Evolutionary conservation across 306 rosid species (phyloP).

Genomic region (Ormosia emarginata): DNA sequence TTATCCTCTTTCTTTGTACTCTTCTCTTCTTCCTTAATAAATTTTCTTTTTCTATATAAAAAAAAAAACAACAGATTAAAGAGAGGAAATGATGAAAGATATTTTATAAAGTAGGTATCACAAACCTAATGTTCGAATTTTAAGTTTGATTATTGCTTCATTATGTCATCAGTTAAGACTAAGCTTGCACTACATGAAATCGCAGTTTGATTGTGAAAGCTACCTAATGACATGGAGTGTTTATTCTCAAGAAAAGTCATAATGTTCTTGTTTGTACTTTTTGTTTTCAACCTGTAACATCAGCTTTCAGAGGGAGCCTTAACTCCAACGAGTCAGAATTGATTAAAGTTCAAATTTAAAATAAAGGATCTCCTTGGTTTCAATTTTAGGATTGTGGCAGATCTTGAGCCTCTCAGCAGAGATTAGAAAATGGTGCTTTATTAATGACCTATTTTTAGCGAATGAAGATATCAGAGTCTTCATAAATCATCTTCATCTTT

Average conservation of each 20-base stretch:
- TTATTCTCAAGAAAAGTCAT: not conserved
- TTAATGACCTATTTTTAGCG: not conserved
- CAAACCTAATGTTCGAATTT: not conserved
- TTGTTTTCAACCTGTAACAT: not conserved
- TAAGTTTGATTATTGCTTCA: not conserved
- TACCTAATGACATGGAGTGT: not conserved
- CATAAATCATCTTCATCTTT: not conserved
- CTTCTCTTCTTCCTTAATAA: not conserved
- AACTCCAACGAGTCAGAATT: not conserved
- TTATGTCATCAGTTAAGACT: not conserved
- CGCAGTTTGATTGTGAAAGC: not conserved
- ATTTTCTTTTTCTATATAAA: too few relatives aligned
- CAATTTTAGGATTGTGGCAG: not conserved
- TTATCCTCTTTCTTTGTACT: not conserved
- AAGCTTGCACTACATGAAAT: not conserved
- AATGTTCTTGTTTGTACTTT: not conserved
- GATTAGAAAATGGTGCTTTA: not conserved
- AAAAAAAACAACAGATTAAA: not conserved
- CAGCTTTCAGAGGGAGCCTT: not conserved
- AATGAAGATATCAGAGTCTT: slow-evolving; percentile 1
- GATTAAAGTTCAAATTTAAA: not conserved
- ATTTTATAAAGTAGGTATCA: too few relatives aligned
- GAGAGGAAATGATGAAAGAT: not conserved
- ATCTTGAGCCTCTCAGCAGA: not conserved
- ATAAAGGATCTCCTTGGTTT: not conserved